These are phyloP conservation scores for Fusarium drepaniforme DNA, from an alignment of 2,329 filamentous ascomycete genomes.

Conservation along the genomic window DNA sequence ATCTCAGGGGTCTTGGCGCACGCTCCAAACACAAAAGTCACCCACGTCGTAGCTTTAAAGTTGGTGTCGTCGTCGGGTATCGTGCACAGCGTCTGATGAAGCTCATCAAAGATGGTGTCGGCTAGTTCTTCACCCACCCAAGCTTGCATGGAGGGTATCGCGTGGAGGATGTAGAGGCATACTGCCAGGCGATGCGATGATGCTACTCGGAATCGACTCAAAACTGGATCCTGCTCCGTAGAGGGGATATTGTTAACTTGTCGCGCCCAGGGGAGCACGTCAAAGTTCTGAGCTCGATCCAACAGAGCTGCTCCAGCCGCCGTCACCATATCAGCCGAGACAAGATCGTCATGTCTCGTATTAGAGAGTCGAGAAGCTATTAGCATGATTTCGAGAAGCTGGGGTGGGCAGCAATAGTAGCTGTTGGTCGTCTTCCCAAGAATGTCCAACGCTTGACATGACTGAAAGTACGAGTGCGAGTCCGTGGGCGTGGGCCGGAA, in stretches of 20 bases:
- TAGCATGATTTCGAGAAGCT: constrained; percentile 58
- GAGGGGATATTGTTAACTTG: constrained; percentile 50
- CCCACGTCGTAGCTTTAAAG: constrained; percentile 69
- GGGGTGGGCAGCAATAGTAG: constrained; percentile 61
- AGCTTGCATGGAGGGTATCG: constrained; percentile 45
- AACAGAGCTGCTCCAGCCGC: constrained; percentile 51
- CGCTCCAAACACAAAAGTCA: constrained; percentile 67
- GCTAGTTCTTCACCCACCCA: constrained; percentile 44
- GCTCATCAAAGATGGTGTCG: constrained; percentile 56
- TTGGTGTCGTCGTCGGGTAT: constrained; percentile 63
- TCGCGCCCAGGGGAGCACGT: constrained; percentile 56
- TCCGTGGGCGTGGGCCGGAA: constrained; percentile 53
- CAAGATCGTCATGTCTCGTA: constrained; percentile 39
- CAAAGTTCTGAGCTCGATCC: constrained; percentile 53
- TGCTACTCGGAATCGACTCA: constrained; percentile 55
- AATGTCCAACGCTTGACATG: constrained; percentile 52
- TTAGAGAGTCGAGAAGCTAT: constrained; percentile 56
- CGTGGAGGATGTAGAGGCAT: constrained; percentile 61
- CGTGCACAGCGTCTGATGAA: constrained; percentile 59
- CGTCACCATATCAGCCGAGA: constrained; percentile 46
- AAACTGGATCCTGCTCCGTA: constrained; percentile 49
- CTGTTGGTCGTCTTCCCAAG: constrained; percentile 57
- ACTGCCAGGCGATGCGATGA: constrained; percentile 58
- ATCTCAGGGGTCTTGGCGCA: constrained; percentile 57
- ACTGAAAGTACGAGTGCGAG: constrained; percentile 50